Base-by-base conservation (phyloP, 1,284 basidiomycete species). In the Caloboletus inedulis region DNA sequence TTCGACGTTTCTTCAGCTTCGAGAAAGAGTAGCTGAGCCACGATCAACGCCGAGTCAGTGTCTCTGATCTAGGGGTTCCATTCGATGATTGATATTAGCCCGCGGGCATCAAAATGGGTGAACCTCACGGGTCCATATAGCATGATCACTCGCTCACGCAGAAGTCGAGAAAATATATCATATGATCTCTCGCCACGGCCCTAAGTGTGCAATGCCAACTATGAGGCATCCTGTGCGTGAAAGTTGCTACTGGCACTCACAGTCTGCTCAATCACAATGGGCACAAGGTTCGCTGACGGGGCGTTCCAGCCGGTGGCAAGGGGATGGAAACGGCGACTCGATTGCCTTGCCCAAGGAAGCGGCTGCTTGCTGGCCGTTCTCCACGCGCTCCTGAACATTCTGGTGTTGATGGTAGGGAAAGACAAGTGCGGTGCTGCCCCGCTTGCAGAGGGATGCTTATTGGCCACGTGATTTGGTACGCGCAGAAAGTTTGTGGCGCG, bases 211-310 rank as follows among this genome's bases (percentile, higher is more conserved):
- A 49, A 49, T 19, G 47, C 13, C 9, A 49, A 14, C 31, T 18
- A 44, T 65, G 57, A 63, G 54, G 45, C 23, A 27, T 45, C 31
- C 43, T 25, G 48, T 48, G 54, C 35, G 18, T 46, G 48, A 50
- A 56, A 49, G 44, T 25, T 37, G 49, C 18, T 9, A 16, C 39
- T 30, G 35, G 53, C 7, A 71, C 78, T 61, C 62, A 93, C 92
- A 43, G 93, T 95, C 70, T 95, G 91, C 62, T 95, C 93, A 56
- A 96, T 90, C 43, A 97, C 93, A 47, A 94, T 94, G 8, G 92
- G 93, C 23, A 96, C 91, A 47, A 95, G 77, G 64, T 77, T 79
- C 23, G 77, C 75, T 7, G 78, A 71, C 40, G 80, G 76, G 18
- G 74, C 49, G 9, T 71, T 76, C 59, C 73, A 74, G 39, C 72